Evolutionary conservation across 345 rosid species (phyloP).

Genomic region (Conringia planisiliqua): DNA sequence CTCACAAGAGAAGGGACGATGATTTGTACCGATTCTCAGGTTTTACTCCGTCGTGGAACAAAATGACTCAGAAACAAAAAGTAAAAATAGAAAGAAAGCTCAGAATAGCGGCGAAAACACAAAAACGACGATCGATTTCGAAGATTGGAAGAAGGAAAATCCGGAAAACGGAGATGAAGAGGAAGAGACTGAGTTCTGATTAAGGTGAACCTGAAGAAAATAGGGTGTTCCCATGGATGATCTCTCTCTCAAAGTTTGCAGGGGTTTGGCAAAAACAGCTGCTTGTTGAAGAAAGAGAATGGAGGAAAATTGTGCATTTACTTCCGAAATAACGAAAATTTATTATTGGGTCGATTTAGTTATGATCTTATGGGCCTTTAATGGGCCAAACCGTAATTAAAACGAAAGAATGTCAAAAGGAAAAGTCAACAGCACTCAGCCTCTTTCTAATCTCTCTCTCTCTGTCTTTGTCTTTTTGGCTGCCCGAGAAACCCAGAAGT

Average conservation of each 20-base stretch:
- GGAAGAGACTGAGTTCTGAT: constrained; percentile 21
- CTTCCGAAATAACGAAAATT: constrained; percentile 7
- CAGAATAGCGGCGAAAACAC: constrained; percentile 29
- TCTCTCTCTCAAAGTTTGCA: constrained; percentile 30
- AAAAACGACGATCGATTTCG: constrained; percentile 13
- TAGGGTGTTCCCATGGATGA: constrained; percentile 37
- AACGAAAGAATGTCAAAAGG: not conserved
- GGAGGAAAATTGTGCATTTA: not conserved
- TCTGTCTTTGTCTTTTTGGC: not conserved
- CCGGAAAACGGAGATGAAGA: not conserved
- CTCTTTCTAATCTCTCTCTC: not conserved
- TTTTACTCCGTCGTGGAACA: not conserved
- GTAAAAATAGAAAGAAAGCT: constrained; percentile 9
- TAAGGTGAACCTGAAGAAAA: constrained; percentile 12
- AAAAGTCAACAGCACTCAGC: constrained; percentile 14
- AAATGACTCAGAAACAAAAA: not conserved
- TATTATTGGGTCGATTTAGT: constrained; percentile 4
- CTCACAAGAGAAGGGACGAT: constrained; percentile 8
- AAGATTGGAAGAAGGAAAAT: constrained; percentile 21
- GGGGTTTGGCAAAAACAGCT: constrained; percentile 44
- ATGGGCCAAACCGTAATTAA: not conserved
- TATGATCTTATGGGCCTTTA: not conserved
- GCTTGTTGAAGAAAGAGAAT: constrained; percentile 26
- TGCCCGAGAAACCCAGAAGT: constrained; percentile 16
- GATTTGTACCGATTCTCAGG: constrained; percentile 13